phyloP scores from a whole-genome alignment of 108 stramenopile genomes.

The Fragilaria crotonensis region DNA sequence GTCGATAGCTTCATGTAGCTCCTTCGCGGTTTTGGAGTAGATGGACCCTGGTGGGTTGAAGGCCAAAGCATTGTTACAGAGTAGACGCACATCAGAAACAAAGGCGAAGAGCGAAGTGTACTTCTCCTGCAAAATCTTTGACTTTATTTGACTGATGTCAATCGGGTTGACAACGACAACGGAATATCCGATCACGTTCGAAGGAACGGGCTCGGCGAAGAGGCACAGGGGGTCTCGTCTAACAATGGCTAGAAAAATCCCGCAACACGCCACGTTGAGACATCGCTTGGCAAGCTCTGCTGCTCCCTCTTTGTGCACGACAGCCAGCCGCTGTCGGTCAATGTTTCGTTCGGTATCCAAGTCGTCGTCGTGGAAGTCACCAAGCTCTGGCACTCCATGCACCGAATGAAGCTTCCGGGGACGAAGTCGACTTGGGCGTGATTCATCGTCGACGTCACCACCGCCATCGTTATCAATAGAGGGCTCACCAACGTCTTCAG shows the following conservation, averaged over 20 bases:
- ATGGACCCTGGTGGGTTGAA: conserved; percentile 75
- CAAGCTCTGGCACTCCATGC: background rate
- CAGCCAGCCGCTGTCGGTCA: conserved; percentile 26
- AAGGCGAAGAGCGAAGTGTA: conserved; percentile 69
- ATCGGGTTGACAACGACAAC: conserved; percentile 61
- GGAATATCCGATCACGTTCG: conserved; percentile 49
- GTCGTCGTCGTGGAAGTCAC: conserved; percentile 2
- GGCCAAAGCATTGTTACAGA: conserved; percentile 63
- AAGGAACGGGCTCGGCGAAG: conserved; percentile 70
- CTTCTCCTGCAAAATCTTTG: conserved; percentile 41
- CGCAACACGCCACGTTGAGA: conserved; percentile 50
- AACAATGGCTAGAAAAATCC: conserved; percentile 58
- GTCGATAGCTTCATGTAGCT: conserved; percentile 45
- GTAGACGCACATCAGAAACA: conserved; percentile 45
- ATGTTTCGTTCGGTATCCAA: background rate
- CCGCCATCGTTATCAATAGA: background rate
- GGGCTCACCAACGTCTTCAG: background rate
- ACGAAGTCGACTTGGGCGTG: background rate
- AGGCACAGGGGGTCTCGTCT: conserved; percentile 70
- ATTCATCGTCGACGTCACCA: conserved; percentile 14
- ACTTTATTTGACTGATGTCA: conserved; percentile 61
- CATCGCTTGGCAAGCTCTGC: conserved; percentile 47
- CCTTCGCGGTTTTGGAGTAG: conserved; percentile 65
- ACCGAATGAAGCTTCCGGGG: background rate
- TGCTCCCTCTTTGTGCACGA: conserved; percentile 44